Percentiles rank a stretch among this genome's conserved stretches.
phyloP scores from a whole-genome alignment of 495 filamentous ascomycete species.

The Bacidia rubella region DNA sequence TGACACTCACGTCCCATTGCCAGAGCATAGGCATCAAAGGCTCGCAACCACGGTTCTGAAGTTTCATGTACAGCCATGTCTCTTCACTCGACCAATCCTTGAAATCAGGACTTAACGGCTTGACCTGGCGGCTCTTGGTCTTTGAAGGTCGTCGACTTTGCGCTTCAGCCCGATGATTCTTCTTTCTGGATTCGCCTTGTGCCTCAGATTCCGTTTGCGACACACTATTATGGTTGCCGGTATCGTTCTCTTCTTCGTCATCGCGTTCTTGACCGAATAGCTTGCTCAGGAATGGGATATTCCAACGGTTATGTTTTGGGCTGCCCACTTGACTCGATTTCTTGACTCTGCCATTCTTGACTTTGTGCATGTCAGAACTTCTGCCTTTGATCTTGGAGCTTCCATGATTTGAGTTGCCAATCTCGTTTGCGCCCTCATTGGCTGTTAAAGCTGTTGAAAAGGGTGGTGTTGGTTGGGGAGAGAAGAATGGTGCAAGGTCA shows the following conservation, averaged over 20 bases:
- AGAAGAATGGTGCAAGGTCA: not conserved
- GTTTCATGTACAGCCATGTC: constrained; percentile 37
- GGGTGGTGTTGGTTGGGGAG: not conserved
- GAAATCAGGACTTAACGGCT: not conserved
- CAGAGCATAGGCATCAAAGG: constrained; percentile 41
- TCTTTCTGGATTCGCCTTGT: no score
- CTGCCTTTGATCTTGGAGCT: not conserved
- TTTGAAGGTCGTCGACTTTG: not conserved
- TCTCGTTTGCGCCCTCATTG: not conserved
- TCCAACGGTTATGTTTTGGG: constrained; percentile 2
- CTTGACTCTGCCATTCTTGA: constrained; percentile 9
- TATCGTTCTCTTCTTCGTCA: not conserved
- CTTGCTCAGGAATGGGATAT: constrained; percentile 2
- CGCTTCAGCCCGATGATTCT: not conserved
- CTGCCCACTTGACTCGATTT: not conserved
- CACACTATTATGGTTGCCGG: not conserved
- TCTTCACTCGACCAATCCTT: constrained; percentile 38
- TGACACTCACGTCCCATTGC: constrained; percentile 35
- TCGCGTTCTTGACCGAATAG: not conserved
- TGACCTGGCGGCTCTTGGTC: not conserved
- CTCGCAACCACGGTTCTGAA: constrained; percentile 47
- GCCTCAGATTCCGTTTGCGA: no score
- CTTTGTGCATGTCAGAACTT: constrained; percentile 5
- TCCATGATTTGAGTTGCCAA: not conserved
- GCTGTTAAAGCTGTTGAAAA: not conserved